Conservation (phyloP, 1,139 yeast species). For the Yamadazyma atmosphaerica region DNA sequence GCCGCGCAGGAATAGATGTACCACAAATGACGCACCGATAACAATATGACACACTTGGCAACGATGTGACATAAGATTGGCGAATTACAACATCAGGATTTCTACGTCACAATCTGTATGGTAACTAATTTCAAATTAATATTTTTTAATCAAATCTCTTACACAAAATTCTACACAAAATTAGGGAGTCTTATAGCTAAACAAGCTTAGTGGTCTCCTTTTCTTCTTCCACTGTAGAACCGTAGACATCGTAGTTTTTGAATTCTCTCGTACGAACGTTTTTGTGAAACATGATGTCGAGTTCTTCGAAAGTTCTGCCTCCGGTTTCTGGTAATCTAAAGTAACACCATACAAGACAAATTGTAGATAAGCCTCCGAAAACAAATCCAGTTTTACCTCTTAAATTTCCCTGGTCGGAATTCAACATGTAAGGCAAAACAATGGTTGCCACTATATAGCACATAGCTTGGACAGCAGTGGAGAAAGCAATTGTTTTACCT, state of each 20-base stretch:
- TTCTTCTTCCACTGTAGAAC: not conserved
- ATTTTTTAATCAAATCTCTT: too few relatives aligned
- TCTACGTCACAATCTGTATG: too few relatives aligned
- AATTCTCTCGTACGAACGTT: conserved; percentile 43
- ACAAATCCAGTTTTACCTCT: conserved; percentile 57
- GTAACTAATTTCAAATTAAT: too few relatives aligned
- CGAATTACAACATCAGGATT: too few relatives aligned
- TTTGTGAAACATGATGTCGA: conserved; percentile 49
- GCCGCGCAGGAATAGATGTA: not conserved
- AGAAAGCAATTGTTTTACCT: conserved; percentile 52
- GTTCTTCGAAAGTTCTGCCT: conserved; percentile 55
- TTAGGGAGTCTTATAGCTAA: not conserved
- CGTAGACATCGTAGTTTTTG: not conserved
- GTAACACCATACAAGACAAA: conserved; percentile 41
- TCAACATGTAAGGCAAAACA: conserved; percentile 56
- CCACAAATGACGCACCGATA: too few relatives aligned
- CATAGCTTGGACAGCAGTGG: conserved; percentile 46
- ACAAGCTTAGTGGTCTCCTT: not conserved
- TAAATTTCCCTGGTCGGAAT: conserved; percentile 53
- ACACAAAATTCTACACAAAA: too few relatives aligned
- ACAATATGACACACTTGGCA: too few relatives aligned
- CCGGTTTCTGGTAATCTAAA: conserved; percentile 58
- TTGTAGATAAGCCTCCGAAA: conserved; percentile 47
- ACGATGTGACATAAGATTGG: not conserved
- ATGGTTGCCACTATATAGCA: conserved; percentile 42